These are phyloP conservation scores for Kodamaea anthophila DNA, from an alignment of 1,139 yeast genomes.

Conservation along the genomic window DNA sequence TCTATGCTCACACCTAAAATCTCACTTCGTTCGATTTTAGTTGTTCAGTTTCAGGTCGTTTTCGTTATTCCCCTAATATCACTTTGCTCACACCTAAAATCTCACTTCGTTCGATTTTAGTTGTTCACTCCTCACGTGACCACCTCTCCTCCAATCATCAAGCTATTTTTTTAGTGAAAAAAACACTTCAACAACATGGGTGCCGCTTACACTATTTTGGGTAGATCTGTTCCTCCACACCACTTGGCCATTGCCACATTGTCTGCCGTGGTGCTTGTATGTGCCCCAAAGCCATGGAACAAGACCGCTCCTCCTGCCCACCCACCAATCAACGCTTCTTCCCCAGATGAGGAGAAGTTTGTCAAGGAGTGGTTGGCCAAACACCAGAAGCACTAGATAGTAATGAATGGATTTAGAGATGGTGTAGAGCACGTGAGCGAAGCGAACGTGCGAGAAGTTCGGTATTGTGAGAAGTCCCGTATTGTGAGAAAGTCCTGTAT, in stretches of 20 bases:
- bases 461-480: too few species aligned
- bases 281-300: slow-evolving; percentile 69
- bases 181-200: slow-evolving; percentile 43
- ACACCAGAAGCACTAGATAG: slow-evolving; percentile 34
- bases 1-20: too few species aligned
- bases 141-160: too few species aligned
- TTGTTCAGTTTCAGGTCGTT: too few species aligned
- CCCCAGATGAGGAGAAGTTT: slow-evolving; percentile 86
- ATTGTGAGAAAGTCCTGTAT: too few species aligned
- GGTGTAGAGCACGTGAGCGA: too few species aligned
- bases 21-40: too few species aligned
- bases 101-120: too few species aligned
- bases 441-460: too few species aligned
- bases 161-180: too few species aligned
- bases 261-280: slow-evolving; percentile 52
- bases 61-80: neutral
- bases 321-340: slow-evolving; percentile 69
- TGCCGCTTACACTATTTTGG: slow-evolving; percentile 72
- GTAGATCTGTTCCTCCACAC: slow-evolving; percentile 71
- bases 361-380: slow-evolving; percentile 39
- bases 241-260: slow-evolving; percentile 65
- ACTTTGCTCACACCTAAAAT: too few species aligned
- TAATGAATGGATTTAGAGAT: too few species aligned
- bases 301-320: slow-evolving; percentile 43
- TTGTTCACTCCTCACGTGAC: slow-evolving; percentile 7